Base-by-base conservation (phyloP, 805 yeast genomes). In the Yarrowia bubula region DNA sequence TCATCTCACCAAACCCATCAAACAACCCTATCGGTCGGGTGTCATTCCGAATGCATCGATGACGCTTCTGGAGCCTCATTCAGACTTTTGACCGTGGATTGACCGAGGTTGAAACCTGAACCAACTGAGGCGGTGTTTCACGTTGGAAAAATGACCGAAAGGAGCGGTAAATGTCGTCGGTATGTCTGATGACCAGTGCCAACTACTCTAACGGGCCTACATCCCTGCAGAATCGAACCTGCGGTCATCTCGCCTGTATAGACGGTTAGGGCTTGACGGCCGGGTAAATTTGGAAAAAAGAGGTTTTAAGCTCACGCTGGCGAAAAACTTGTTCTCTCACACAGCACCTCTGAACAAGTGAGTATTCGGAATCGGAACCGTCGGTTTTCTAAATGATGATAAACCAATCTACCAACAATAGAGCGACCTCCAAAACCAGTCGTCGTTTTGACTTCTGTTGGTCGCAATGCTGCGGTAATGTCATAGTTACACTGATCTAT, bases 381-480 rank as follows among this genome's bases (percentile, higher is more conserved):
- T 14, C 43, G 51, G 64, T 18, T 43, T n/a, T n/a, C n/a, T n/a
- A 17, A 17, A 58, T 43, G 64, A 58, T 58, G 64, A 58, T 44
- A 58, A 33, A 43, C 51, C 64, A 58, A 58, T 58, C 51, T 58
- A 43, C 50, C 64, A 43, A 42, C 42, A 43, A 43, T 43, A 28
- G 64, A 58, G 64, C 51, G 18, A 13, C 64, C 50, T 41, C 60
- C 33, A 43, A 42, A 58, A 43, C 41, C 64, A 58, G 50, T 58
- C 33, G 51, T 58, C 64, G 64, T 58, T 37, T 58, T 58, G 64
- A 58, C 51, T 58, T 58, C 51, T 58, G 64, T 58, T 57, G 64
- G 51, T 18, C 18, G 64, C 64, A 58, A 58, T 58, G 64, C 64
- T 58, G 64, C 64, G 64, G 64, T 58, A 58, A 58, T 58, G 64